These are phyloP conservation scores for Komagataella kurtzmanii DNA, from an alignment of 805 yeast genomes.

Conservation along the genomic window DNA sequence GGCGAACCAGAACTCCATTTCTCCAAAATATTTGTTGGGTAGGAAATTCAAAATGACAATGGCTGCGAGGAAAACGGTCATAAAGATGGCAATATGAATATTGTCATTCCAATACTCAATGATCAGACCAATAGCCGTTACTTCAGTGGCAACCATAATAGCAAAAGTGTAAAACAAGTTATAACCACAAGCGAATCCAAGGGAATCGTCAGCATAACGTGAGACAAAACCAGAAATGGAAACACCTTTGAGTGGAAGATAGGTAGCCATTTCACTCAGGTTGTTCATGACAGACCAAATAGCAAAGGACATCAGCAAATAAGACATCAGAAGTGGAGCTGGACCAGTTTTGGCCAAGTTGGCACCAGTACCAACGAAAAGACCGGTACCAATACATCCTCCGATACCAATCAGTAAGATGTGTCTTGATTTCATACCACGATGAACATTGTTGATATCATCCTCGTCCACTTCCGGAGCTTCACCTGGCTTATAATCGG, in stretches of 20 bases:
- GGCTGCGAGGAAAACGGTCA: constrained; percentile 35
- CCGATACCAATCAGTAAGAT: constrained; percentile 60
- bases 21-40: constrained; percentile 34
- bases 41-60: constrained; percentile 32
- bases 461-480: neutral
- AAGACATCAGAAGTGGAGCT: constrained; percentile 41
- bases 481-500: neutral
- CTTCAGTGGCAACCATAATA: constrained; percentile 43
- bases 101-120: constrained; percentile 45
- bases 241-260: constrained; percentile 47
- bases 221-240: constrained; percentile 35
- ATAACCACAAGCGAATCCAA: constrained; percentile 47
- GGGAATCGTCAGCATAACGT: constrained; percentile 31
- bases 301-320: constrained; percentile 45
- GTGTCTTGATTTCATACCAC: constrained; percentile 32
- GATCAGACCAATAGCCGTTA: constrained; percentile 52
- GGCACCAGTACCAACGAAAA: constrained; percentile 35
- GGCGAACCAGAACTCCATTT: constrained; percentile 56
- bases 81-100: constrained; percentile 47
- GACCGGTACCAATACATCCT: constrained; percentile 60
- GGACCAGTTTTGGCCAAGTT: constrained; percentile 21
- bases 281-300: constrained; percentile 54
- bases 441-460: constrained; percentile 12
- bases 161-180: constrained; percentile 33
- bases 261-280: constrained; percentile 58